These are phyloP conservation scores for Fusarium penzigii DNA, from an alignment of 2,329 filamentous ascomycete genomes.

Conservation along the genomic window DNA sequence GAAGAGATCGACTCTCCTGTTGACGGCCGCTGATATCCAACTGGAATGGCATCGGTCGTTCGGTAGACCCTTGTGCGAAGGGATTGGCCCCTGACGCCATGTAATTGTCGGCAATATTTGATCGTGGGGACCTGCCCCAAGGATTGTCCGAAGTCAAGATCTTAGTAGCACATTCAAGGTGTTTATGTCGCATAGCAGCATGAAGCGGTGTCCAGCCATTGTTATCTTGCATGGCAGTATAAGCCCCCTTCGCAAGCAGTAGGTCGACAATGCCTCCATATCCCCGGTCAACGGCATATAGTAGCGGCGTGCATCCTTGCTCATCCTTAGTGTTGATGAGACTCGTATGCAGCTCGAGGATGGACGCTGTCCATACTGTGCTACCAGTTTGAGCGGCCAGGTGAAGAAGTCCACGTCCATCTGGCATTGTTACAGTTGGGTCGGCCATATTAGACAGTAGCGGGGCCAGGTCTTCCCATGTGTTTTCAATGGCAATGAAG, in stretches of 20 bases:
- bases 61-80: too few species aligned
- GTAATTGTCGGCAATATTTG: too few species aligned
- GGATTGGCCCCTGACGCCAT: too few species aligned
- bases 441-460: neutral
- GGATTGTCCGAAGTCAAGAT: neutral
- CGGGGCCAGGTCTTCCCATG: neutral
- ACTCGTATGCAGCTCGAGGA: neutral
- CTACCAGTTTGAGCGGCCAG: neutral
- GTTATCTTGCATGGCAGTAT: neutral
- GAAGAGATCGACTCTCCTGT: neutral
- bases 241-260: neutral
- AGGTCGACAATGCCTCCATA: neutral
- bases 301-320: neutral
- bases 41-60: too few species aligned
- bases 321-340: neutral
- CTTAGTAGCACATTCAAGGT: neutral
- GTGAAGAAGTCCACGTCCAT: neutral
- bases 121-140: neutral
- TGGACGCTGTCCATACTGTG: neutral
- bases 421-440: neutral
- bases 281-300: neutral
- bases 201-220: neutral
- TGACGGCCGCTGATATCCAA: neutral
- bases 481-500: slow-evolving; percentile 1
- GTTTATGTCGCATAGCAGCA: neutral